Base-by-base conservation (phyloP, 768 basidiomycete species). In the Naganishia friedmannii region DNA sequence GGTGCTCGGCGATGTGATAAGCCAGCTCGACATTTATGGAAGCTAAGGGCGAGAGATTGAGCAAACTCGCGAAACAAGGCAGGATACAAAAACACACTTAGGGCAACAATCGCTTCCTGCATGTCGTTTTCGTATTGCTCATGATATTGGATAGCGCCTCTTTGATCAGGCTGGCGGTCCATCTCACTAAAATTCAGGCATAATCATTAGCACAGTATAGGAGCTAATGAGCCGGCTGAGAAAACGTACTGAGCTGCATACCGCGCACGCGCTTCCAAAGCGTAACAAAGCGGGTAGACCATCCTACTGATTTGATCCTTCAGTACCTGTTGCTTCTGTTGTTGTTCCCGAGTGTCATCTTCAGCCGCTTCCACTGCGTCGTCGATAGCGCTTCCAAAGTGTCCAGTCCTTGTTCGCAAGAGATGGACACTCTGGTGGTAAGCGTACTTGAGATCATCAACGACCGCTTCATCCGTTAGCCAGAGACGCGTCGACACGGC, bases 281-380 rank as follows among this genome's bases (percentile, higher is more conserved):
- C 55, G 56, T 57, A 69, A 37, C 68, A 69, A n/a, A 69, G 57
- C 37, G 68, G 56, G 29, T 69, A 57, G 10, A 69, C 68, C 55
- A 69, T 45, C 31, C 45, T 28, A 34, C 56, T 42, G 45, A 69
- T 37, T 46, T 69, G 68, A 23, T 60, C 57, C 29, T 69, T 69
- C 42, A 69, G 26, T 1, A 42, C 26, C 39, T 57, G 42, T 37
- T 69, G 68, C 26, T 48, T 51, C 51, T 31, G 39, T n/a, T 63
- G 55, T 31, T 58, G 55, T 39, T 69, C 68, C 13, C 28, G 56
- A 9, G 68, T 58, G 3, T 28, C 42, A 23, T 55, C 53, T 9
- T 37, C 56, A 13, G 48, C 32, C 1, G 54, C 56, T 46, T 39
- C 45, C 29, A 69, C 56, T 29, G 19, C 39, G 17, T 53, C 45